phyloP scores from a whole-genome alignment of 2,329 filamentous ascomycete species.

The Plectosphaerella cucumerina region DNA sequence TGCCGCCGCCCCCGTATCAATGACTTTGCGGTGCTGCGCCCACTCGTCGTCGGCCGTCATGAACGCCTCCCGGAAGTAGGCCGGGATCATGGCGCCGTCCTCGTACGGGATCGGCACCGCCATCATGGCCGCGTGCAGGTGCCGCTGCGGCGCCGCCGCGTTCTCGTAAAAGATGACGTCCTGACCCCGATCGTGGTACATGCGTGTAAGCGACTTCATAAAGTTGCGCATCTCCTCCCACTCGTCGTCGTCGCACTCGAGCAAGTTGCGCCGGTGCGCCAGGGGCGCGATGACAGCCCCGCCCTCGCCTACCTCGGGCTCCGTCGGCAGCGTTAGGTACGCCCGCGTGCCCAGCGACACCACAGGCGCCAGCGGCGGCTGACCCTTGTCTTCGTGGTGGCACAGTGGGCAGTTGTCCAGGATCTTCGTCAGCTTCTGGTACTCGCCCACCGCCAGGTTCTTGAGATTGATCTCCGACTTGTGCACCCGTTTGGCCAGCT shows the following conservation, averaged over 20 bases:
- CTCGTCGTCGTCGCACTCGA: constrained; percentile 98
- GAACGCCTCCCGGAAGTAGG: constrained; percentile 94
- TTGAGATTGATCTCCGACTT: constrained; percentile 85
- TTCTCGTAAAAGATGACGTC: constrained; percentile 98
- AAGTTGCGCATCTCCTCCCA: constrained; percentile 99
- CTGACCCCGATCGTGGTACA: constrained; percentile 91
- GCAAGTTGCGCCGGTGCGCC: constrained; percentile 78
- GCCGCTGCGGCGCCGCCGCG: constrained; percentile 73
- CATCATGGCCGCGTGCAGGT: constrained; percentile 79
- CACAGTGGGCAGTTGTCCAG: constrained; percentile 88
- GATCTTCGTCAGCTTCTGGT: constrained; percentile 82
- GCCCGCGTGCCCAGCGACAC: constrained; percentile 81
- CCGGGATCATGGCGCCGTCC: constrained; percentile 85
- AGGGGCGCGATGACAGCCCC: constrained; percentile 87
- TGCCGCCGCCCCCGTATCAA: constrained; percentile 68
- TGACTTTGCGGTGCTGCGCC: constrained; percentile 91
- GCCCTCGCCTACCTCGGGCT: constrained; percentile 80
- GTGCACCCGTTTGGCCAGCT: constrained; percentile 81
- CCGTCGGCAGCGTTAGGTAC: constrained; percentile 83
- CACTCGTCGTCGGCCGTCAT: constrained; percentile 86
- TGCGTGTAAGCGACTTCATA: constrained; percentile 90
- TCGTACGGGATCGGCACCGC: constrained; percentile 86
- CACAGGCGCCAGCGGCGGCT: constrained; percentile 76
- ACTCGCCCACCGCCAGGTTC: constrained; percentile 81
- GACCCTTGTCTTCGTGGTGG: constrained; percentile 76